Conservation (phyloP, 257 asterid species). For the Paulownia fortunei region DNA sequence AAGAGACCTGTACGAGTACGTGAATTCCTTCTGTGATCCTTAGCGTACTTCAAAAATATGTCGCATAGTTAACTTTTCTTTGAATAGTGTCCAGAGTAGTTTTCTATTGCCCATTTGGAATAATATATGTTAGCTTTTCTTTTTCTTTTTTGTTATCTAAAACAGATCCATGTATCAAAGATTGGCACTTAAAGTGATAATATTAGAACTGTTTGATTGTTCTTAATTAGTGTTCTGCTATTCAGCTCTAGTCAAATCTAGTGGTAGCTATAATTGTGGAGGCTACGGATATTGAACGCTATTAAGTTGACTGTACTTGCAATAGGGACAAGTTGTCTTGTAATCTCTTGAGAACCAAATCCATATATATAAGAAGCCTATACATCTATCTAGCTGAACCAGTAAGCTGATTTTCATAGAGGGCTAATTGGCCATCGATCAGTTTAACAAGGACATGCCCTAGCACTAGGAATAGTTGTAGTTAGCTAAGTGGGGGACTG, state of each 20-base stretch:
- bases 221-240: too few relatives aligned
- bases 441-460: background rate
- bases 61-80: conserved; percentile 9
- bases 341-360: background rate
- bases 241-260: too few relatives aligned
- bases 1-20: conserved; percentile 87
- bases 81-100: background rate
- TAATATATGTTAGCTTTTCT: background rate
- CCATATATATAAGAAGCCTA: background rate
- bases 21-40: conserved; percentile 66
- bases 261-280: too few relatives aligned
- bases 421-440: background rate
- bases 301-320: background rate
- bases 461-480: background rate
- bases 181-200: background rate
- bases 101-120: background rate
- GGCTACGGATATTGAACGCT: too few relatives aligned
- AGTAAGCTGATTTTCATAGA: background rate
- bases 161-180: background rate
- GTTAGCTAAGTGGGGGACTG: background rate
- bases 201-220: background rate
- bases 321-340: background rate
- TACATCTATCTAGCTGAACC: background rate
- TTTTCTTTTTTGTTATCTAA: background rate
- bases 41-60: conserved; percentile 11